Conservation (phyloP, 495 filamentous ascomycete genomes). For the Clohesyomyces aquaticus region DNA sequence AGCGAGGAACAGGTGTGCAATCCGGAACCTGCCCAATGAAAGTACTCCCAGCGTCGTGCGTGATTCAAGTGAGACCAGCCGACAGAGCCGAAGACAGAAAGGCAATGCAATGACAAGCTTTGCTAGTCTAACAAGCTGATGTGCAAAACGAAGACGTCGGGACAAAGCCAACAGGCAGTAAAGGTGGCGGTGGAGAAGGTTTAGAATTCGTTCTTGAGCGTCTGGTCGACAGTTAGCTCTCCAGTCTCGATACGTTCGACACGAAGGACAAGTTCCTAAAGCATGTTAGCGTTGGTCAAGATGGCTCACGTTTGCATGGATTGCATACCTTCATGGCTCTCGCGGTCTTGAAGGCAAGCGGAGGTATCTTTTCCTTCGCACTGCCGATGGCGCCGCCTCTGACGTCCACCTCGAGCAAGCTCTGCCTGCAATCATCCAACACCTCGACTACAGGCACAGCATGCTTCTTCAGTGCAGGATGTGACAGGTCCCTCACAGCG, state of each 20-base stretch:
- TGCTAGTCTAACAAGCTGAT: too few species aligned
- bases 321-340: constrained; percentile 68
- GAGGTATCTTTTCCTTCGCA: constrained; percentile 73
- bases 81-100: too few species aligned
- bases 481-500: constrained; percentile 54
- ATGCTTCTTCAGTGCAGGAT: constrained; percentile 56
- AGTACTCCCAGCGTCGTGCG: too few species aligned
- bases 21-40: too few species aligned
- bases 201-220: constrained; percentile 32
- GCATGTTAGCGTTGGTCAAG: constrained; percentile 18
- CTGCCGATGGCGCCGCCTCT: constrained; percentile 67
- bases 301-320: background rate
- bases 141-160: too few species aligned
- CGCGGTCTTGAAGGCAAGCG: constrained; percentile 86
- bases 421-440: constrained; percentile 65
- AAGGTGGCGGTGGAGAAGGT: background rate
- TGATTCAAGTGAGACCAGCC: too few species aligned
- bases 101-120: too few species aligned
- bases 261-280: constrained; percentile 42
- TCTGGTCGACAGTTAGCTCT: constrained; percentile 39
- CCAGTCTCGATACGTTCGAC: constrained; percentile 43
- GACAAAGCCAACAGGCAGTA: too few species aligned
- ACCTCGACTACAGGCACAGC: constrained; percentile 65
- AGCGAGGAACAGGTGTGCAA: background rate
- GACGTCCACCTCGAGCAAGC: constrained; percentile 68